Base-by-base conservation (phyloP, 768 basidiomycete species). In the Hydnomerulius pinastri region DNA sequence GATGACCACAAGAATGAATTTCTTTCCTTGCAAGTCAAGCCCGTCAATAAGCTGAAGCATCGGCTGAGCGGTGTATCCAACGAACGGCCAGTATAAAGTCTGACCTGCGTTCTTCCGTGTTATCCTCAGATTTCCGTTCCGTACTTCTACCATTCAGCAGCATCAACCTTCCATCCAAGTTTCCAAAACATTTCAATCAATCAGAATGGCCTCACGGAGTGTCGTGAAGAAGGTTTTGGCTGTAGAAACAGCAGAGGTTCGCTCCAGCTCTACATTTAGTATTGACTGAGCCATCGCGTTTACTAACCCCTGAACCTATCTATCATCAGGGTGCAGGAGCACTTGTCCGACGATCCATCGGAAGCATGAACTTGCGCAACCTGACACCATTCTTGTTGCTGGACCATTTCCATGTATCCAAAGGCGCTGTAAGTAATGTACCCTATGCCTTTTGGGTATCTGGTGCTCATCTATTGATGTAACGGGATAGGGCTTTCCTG, bases 321-420 rank as follows among this genome's bases (percentile, higher is more conserved):
- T 50, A 32, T 18, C 9, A 27, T 6, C 50, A 89, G 86, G 92
- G 94, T 8, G 87, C 72, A 2, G 92, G 92, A 6, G 94, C 88
- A 15, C 73, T 77, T 43, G 96, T 98, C 18, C 79, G 93, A 50
- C 77, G 96, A 42, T 90, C 87, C 35, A 97, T 98, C 55, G 96
- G 96, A 6, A 79, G 84, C 4, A 72, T 73, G 68, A 73, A 67
- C 38, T 74, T 98, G 30, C 77, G 85, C 43, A 97, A 94, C 65
- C 71, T 97, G 33, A 86, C 87, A 0, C 95, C 95, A 1, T 98
- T 98, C 77, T 76, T 98, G 46, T 85, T 98, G 88, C 73, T 91
- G 10, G 89, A 92, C 64, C 86, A 94, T 62, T 92, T 92, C 63
- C 81, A 85, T 59, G 78, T 89, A 48, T 68, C 72, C 1, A 67